Conservation (phyloP, 2,329 filamentous ascomycete species). For the Hymenoscyphus repandus region DNA sequence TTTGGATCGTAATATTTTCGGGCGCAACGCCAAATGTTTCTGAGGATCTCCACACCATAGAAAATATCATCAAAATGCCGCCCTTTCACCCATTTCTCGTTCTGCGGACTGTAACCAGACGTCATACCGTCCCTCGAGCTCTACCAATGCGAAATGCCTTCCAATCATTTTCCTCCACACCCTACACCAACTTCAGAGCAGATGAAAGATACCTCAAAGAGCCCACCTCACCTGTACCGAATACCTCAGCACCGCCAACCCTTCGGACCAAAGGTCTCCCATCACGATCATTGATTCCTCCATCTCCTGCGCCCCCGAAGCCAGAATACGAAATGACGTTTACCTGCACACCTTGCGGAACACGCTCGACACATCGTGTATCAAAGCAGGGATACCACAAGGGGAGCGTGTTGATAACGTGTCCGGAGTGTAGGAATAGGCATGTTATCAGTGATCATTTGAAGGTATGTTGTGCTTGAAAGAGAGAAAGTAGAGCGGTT, state of each 20-base stretch:
- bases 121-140: no score
- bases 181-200: no score
- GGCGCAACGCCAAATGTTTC: neutral
- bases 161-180: no score
- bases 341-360: constrained; percentile 81
- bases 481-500: no score
- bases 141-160: no score
- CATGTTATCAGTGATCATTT: constrained; percentile 93
- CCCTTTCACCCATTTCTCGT: constrained; percentile 2
- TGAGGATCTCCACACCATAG: neutral
- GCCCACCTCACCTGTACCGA: neutral
- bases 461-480: constrained; percentile 39
- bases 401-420: constrained; percentile 83
- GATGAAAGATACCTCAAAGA: no score
- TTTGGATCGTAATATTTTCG: neutral
- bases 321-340: constrained; percentile 86
- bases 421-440: constrained; percentile 77
- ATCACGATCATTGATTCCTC: neutral
- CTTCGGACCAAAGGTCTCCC: neutral
- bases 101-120: neutral
- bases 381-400: constrained; percentile 94
- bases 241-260: neutral
- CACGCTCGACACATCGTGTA: constrained; percentile 76
- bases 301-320: constrained; percentile 9
- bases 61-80: neutral